Evolutionary conservation across 805 yeast genomes (phyloP).

Genomic region (Saturnispora silvae): DNA sequence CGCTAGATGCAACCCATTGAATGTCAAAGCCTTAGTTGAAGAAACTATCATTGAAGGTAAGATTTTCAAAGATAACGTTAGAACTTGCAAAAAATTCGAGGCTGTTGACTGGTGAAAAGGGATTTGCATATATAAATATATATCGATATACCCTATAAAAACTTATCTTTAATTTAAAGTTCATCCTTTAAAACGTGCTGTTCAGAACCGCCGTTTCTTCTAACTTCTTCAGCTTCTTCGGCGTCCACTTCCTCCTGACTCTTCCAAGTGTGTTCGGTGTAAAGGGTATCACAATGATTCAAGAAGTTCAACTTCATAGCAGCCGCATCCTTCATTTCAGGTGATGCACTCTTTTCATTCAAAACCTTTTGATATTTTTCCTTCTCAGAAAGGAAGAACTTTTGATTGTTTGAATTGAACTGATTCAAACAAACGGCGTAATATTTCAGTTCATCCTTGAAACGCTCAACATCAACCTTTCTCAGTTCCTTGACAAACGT

Average conservation of each 20-base stretch:
- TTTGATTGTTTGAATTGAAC: constrained; percentile 33
- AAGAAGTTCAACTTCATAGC: constrained; percentile 38
- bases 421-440: constrained; percentile 35
- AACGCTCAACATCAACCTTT: constrained; percentile 22
- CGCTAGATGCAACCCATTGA: constrained; percentile 74
- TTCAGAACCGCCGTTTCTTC: neutral
- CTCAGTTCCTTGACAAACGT: constrained; percentile 29
- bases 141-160: neutral
- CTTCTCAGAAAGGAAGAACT: constrained; percentile 35
- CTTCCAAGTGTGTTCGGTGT: constrained; percentile 14
- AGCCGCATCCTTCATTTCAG: constrained; percentile 40
- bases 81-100: constrained; percentile 47
- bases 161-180: constrained; percentile 4
- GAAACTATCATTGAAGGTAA: constrained; percentile 60
- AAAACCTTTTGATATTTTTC: constrained; percentile 36
- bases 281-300: constrained; percentile 11
- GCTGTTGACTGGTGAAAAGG: constrained; percentile 42
- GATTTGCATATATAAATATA: neutral
- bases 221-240: constrained; percentile 2
- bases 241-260: constrained; percentile 13
- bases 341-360: constrained; percentile 27
- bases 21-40: constrained; percentile 63
- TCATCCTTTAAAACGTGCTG: constrained; percentile 11
- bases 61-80: constrained; percentile 60
- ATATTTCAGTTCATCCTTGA: constrained; percentile 29